phyloP scores from a whole-genome alignment of 1,284 basidiomycete genomes.

The Meripilus lineatus region DNA sequence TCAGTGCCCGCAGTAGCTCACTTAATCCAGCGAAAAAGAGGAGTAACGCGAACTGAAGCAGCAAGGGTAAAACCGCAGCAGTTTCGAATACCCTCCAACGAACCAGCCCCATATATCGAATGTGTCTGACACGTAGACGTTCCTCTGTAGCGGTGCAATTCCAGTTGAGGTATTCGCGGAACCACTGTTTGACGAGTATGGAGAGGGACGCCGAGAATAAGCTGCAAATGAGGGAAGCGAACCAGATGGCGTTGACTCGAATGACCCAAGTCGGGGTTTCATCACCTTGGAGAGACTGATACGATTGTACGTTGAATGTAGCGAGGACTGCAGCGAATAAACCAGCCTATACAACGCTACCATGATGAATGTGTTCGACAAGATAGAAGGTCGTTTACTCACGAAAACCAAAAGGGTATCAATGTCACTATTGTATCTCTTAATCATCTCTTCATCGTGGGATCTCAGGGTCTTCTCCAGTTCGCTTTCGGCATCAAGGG shows the following conservation, averaged over 20 bases:
- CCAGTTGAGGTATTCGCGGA: slow-evolving; percentile 22
- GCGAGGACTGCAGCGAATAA: slow-evolving; percentile 42
- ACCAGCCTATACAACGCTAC: slow-evolving; percentile 23
- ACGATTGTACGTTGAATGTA: slow-evolving; percentile 40
- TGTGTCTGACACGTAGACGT: slow-evolving; percentile 33
- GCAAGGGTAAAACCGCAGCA: slow-evolving; percentile 33
- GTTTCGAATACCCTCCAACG: slow-evolving; percentile 32
- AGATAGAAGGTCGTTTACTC: background rate
- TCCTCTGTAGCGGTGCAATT: slow-evolving; percentile 31
- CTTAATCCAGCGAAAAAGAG: slow-evolving; percentile 37
- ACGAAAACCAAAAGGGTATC: slow-evolving; percentile 4
- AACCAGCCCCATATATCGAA: slow-evolving; percentile 31
- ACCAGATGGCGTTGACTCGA: slow-evolving; percentile 30
- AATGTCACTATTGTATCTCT: slow-evolving; percentile 1
- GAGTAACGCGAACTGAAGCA: slow-evolving; percentile 36
- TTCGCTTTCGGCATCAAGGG: too few relatives aligned
- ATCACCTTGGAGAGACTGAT: slow-evolving; percentile 31
- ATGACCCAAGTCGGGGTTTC: slow-evolving; percentile 24
- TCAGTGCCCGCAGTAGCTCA: slow-evolving; percentile 27
- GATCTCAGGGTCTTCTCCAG: background rate
- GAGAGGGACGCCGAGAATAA: slow-evolving; percentile 22
- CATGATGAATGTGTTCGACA: background rate
- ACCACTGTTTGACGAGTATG: slow-evolving; percentile 16
- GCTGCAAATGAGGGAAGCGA: slow-evolving; percentile 22
- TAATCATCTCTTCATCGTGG: background rate